Percentiles rank a stretch among this genome's conserved stretches.
phyloP scores from a whole-genome alignment of 768 basidiomycete species.

The Pulveroboletus sp. region DNA sequence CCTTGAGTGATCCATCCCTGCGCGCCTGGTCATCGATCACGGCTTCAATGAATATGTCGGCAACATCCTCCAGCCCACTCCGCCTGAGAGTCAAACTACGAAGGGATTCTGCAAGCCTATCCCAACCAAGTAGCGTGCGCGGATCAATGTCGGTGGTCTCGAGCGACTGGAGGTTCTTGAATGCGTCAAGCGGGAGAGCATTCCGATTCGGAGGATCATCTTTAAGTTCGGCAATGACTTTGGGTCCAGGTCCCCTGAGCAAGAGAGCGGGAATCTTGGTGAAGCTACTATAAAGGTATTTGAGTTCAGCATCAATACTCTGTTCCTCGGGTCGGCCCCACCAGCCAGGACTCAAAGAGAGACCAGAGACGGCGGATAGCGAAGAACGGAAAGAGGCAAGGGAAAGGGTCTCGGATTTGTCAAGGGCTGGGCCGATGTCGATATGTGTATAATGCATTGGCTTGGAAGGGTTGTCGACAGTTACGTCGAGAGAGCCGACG shows the following conservation, averaged over 20 bases:
- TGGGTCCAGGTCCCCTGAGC: slow-evolving; percentile 59
- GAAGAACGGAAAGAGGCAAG: slow-evolving; percentile 73
- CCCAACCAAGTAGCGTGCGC: slow-evolving; percentile 78
- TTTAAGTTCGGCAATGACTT: slow-evolving; percentile 62
- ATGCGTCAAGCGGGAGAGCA: slow-evolving; percentile 75
- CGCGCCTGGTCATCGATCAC: slow-evolving; percentile 72
- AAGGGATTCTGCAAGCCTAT: slow-evolving; percentile 63
- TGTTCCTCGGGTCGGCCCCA: slow-evolving; percentile 60
- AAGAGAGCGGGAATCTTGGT: slow-evolving; percentile 82
- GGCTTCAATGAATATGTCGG: slow-evolving; percentile 69
- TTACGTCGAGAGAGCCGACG: slow-evolving; percentile 77
- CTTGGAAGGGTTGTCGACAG: slow-evolving; percentile 64
- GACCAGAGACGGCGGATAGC: slow-evolving; percentile 65
- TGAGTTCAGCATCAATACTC: slow-evolving; percentile 68
- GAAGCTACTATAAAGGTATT: slow-evolving; percentile 84
- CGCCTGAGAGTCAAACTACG: slow-evolving; percentile 69
- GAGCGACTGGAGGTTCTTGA: slow-evolving; percentile 78
- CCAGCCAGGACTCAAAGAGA: slow-evolving; percentile 72
- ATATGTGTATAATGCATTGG: slow-evolving; percentile 73
- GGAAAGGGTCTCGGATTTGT: slow-evolving; percentile 72
- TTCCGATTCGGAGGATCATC: slow-evolving; percentile 66
- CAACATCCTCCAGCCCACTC: slow-evolving; percentile 78
- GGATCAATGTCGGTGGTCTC: slow-evolving; percentile 82
- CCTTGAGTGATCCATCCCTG: slow-evolving; percentile 49
- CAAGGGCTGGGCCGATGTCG: slow-evolving; percentile 36